These are phyloP conservation scores for Monosporascus sp. DNA, from an alignment of 2,329 filamentous ascomycete genomes.

Conservation along the genomic window DNA sequence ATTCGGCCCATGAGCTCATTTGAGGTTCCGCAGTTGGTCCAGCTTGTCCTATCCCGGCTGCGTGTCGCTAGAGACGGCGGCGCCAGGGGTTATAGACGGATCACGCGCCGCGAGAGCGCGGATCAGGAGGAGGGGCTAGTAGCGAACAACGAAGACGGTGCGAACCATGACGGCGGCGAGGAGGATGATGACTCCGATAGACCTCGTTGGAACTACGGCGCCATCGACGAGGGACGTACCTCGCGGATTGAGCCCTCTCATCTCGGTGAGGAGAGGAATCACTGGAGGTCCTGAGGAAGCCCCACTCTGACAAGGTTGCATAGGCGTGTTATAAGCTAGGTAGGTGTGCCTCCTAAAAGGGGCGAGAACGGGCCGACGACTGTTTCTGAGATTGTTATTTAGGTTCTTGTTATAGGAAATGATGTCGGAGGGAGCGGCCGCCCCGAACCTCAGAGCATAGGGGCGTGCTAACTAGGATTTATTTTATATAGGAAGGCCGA, in stretches of 20 bases:
- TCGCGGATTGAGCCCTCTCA: conserved; percentile 14
- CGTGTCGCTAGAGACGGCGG: conserved; percentile 3
- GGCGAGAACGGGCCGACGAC: no score
- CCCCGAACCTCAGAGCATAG: no score
- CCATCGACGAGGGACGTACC: conserved; percentile 6
- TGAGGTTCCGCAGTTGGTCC: conserved; percentile 17
- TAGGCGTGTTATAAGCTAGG: no score
- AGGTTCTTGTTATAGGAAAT: no score
- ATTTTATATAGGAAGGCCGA: no score
- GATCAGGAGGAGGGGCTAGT: conserved; percentile 12
- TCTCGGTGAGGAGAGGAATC: conserved; percentile 16
- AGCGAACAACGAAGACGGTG: conserved; percentile 9
- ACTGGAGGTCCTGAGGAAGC: conserved; percentile 8
- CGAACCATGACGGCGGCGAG: conserved; percentile 6
- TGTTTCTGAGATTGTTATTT: no score
- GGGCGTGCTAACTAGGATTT: no score
- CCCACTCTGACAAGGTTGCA: neutral
- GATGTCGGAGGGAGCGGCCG: no score
- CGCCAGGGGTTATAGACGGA: conserved; percentile 5
- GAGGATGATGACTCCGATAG: neutral
- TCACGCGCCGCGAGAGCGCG: conserved; percentile 5
- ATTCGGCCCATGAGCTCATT: conserved; percentile 22
- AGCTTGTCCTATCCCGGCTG: conserved; percentile 21
- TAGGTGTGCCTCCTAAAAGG: no score
- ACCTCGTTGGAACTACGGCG: conserved; percentile 4